Percentiles rank a stretch among this genome's conserved stretches.
Evolutionary conservation across 129 eudicot genomes (phyloP).

Genomic region (Logfia minima): DNA sequence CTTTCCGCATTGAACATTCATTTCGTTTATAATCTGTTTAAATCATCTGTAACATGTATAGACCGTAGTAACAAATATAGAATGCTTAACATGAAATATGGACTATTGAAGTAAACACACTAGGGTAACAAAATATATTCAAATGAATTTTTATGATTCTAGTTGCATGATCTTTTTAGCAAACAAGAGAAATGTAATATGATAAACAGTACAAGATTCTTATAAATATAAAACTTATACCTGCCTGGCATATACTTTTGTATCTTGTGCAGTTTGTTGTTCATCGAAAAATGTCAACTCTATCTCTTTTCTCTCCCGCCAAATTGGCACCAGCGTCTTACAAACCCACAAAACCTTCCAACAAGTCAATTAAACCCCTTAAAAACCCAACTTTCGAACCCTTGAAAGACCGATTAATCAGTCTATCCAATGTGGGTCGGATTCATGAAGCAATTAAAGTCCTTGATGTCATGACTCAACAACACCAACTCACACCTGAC

Average conservation of each 20-base stretch:
- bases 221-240: neutral
- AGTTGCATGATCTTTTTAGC: too few species aligned
- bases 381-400: slow-evolving; percentile 30
- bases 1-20: neutral
- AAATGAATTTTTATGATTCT: too few species aligned
- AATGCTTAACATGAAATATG: too few species aligned
- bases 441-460: slow-evolving; percentile 51
- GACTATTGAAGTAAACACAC: too few species aligned
- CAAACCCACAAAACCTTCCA: slow-evolving; percentile 24
- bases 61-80: too few species aligned
- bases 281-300: slow-evolving; percentile 25
- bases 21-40: neutral
- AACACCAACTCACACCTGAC: slow-evolving; percentile 45
- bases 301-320: slow-evolving; percentile 39
- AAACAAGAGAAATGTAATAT: too few species aligned
- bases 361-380: slow-evolving; percentile 17
- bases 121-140: too few species aligned
- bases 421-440: slow-evolving; percentile 45
- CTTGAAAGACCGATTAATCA: slow-evolving; percentile 45
- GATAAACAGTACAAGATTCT: too few species aligned
- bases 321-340: slow-evolving; percentile 26
- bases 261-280: too few species aligned
- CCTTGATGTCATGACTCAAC: slow-evolving; percentile 47
- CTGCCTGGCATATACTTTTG: too few species aligned
- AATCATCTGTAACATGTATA: too few species aligned